Base-by-base conservation (phyloP, 257 asterid species). In the Gynochthodes officinalis region DNA sequence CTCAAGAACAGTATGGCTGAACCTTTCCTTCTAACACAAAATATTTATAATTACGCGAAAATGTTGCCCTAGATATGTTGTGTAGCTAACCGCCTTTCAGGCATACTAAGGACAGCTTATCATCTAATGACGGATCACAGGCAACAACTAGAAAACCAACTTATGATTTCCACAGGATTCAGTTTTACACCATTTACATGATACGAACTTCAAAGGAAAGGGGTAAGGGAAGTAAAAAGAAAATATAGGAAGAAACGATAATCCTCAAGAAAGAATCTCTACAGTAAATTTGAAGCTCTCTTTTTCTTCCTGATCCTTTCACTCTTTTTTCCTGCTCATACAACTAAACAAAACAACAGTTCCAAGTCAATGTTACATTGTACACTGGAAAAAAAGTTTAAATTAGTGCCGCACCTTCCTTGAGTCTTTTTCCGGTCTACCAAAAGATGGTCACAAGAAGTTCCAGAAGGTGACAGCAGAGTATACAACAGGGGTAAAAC, bases 131-230 rank as follows among this genome's bases (percentile, higher is more conserved):
- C 18, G 50, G 23, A 30, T 48, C 39, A 53, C 59, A 40, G 66
- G 75, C 60, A 52, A 72, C 66, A 50, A 50, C 32, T n/a, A 59
- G 48, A 33, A 19, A 46, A 57, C 69, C 68, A 71, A 64, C 66
- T 64, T 55, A 63, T 50, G 76, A 74, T 72, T 68, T 50, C 73
- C 59, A 46, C 6, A 16, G 32, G 76, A 33, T 66, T 44, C 43
- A 62, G 68, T 79, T 69, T 73, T 76, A 76, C 86, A 82, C 78
- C 73, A 79, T 77, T 77, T 72, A 77, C 84, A 79, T 50, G 64
- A 74, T 59, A 73, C 54, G 77, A 39, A 42, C 74, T 76, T 63
- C 71, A 70, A 74, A 64, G 65, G 66, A 70, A 67, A 61, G 23
- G 48, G 43, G 60, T 44, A 54, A 21, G 46, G 65, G 44, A 73